Evolutionary conservation across 2,329 filamentous ascomycete species (phyloP), one percentile per base, ranked within the genome.

Genomic region (Aureobasidium sp.): DNA sequence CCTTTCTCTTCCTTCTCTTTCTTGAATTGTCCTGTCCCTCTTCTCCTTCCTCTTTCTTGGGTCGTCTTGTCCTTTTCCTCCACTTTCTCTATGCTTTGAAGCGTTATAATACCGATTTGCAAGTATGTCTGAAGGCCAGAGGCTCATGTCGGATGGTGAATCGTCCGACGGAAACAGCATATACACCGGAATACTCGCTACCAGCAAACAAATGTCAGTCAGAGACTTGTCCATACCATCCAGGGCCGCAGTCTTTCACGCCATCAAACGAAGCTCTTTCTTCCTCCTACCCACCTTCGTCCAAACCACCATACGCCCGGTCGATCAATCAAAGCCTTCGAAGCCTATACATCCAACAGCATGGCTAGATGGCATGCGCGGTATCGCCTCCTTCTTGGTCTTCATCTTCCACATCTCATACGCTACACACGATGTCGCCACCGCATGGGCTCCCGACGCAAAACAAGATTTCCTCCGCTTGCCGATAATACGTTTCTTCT

Each of bases 401-500:
- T 69, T 69, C 47, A 45, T 71, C 51, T 70, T 65, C 53, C 71
- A 72, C 48, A 64, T 69, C 33, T 25, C 56, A 8, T 54, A 59
- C n/a, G 36, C 38, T 7, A 58, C 27, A 27, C 55, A 64, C 29
- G 66, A 69, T 31, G 54, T 64, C 16, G 65, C 56, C 45, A 62
- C 69, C n/a, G 67, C 69, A 43, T 59, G 59, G n/a, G 38, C 53
- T 20, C 31, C 51, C 36, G 58, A 45, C 10, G 33, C 7, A 36
- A 47, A 68, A 36, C 56, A 43, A 10, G 54, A 67, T 8, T 62
- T 64, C 13, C 33, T 86, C 68, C 83, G 85, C 70, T 78, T 88
- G 1, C 87, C 87, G 9, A 81, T 88, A 66, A 63, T 89, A 18
- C 80, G 87, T 13, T 77, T 89, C 3, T 79, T 85, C 66, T 88